Conservation (phyloP, 116 monocot species). For the Trichopus zeylanicus region DNA sequence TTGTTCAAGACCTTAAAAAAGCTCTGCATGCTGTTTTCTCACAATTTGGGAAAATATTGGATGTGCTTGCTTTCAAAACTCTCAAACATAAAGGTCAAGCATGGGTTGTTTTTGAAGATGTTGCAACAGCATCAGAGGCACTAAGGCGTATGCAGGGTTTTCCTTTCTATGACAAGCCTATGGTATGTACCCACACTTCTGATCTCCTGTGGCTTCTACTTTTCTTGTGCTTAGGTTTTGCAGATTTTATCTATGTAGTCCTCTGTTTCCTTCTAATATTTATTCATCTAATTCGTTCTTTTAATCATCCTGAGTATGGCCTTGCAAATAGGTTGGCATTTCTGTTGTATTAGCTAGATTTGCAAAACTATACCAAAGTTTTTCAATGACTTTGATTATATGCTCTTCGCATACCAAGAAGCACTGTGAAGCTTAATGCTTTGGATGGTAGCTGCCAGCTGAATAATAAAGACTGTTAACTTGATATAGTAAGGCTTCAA, state of each 20-base stretch:
- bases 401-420: no score
- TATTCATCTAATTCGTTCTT: background rate
- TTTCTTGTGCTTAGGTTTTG: no score
- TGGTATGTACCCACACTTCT: conserved; percentile 76
- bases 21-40: conserved; percentile 85
- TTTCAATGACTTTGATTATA: no score
- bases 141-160: conserved; percentile 92
- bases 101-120: conserved; percentile 93
- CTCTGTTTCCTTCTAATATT: no score
- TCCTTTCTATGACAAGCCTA: conserved; percentile 93
- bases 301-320: background rate
- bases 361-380: no score
- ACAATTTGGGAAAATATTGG: conserved; percentile 95
- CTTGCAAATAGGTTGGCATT: no score
- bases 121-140: conserved; percentile 76
- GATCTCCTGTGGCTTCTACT: background rate
- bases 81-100: conserved; percentile 97
- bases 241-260: background rate
- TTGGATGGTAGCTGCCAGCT: no score
- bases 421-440: no score
- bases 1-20: conserved; percentile 78
- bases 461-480: no score
- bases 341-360: no score
- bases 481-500: no score
- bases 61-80: conserved; percentile 92